phyloP scores from a whole-genome alignment of 75 land plant genomes.

The Azolla pinnata region DNA sequence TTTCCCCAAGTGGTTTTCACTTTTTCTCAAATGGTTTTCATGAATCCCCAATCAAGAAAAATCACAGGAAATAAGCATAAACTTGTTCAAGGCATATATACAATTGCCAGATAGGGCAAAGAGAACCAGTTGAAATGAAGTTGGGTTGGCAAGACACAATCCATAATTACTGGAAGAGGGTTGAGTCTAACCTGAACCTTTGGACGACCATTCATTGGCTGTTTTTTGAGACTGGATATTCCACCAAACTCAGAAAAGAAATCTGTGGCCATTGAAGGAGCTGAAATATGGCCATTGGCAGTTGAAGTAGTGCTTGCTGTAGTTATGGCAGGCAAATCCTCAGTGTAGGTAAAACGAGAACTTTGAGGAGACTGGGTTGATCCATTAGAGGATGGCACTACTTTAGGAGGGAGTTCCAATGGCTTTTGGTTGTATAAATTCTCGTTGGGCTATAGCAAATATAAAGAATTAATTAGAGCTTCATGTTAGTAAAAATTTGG shows the following conservation, averaged over 20 bases:
- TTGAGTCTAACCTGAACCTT: conserved; percentile 52
- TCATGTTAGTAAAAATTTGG: background rate
- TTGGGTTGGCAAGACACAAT: too few species aligned
- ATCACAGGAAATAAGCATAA: too few species aligned
- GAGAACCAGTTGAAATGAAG: too few species aligned
- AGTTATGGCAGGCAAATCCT: conserved; percentile 24
- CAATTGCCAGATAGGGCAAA: too few species aligned
- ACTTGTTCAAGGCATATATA: too few species aligned
- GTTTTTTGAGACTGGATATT: conserved; percentile 44
- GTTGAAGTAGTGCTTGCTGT: background rate
- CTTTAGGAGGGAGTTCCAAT: conserved; percentile 46
- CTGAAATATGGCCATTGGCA: conserved; percentile 51
- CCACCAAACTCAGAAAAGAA: conserved; percentile 77
- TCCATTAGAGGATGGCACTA: conserved; percentile 28
- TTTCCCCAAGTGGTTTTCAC: too few species aligned
- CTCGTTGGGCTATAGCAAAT: conserved; percentile 65
- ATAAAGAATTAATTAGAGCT: conserved; percentile 2
- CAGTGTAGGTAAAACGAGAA: conserved; percentile 80
- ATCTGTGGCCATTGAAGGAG: conserved; percentile 47
- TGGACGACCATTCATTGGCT: conserved; percentile 32
- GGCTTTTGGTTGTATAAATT: conserved; percentile 94
- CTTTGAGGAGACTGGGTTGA: conserved; percentile 33
- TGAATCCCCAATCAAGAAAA: background rate
- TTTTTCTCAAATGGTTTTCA: too few species aligned
- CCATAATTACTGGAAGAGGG: too few species aligned